Conservation (phyloP, 208 protist genomes). For the Leishmania gerbilli region DNA sequence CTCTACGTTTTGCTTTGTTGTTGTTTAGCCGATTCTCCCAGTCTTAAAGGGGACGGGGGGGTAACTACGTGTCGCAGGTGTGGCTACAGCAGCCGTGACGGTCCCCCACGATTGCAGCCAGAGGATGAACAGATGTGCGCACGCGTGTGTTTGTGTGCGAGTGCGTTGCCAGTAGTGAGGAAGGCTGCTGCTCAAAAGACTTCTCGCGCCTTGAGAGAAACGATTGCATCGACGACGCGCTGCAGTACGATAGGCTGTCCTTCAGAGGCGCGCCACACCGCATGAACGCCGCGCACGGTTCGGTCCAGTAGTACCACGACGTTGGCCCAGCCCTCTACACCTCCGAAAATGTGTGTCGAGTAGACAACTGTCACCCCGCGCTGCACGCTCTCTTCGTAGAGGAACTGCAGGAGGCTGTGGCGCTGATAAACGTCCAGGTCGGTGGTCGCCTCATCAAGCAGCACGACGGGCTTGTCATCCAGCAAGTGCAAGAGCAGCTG, state of each 20-base stretch:
- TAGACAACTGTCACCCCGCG: slow-evolving; percentile 89
- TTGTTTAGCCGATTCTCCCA: neutral
- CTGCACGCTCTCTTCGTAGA: slow-evolving; percentile 78
- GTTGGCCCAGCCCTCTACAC: slow-evolving; percentile 84
- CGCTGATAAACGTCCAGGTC: slow-evolving; percentile 92
- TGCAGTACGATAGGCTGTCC: slow-evolving; percentile 29
- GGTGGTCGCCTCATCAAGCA: slow-evolving; percentile 92
- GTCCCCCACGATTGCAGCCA: neutral
- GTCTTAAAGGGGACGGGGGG: neutral
- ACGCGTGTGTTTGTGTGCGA: neutral
- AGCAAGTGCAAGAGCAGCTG: slow-evolving; percentile 81
- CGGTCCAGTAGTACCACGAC: slow-evolving; percentile 73
- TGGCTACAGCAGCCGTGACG: neutral
- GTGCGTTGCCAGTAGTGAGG: neutral
- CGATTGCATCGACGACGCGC: slow-evolving; percentile 38
- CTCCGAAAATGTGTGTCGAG: slow-evolving; percentile 94
- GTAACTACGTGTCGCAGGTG: neutral
- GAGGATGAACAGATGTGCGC: too few species aligned
- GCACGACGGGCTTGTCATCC: slow-evolving; percentile 65
- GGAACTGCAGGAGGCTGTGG: slow-evolving; percentile 77
- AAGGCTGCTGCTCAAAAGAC: slow-evolving; percentile 25
- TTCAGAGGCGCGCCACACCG: slow-evolving; percentile 32
- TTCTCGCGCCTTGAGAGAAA: slow-evolving; percentile 50
- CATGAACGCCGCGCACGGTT: slow-evolving; percentile 44
- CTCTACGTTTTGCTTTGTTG: neutral